Percentiles rank a stretch among this genome's conserved stretches.
Evolutionary conservation across 108 stramenopile species (phyloP).

Genomic region (Fragilaria radians): DNA sequence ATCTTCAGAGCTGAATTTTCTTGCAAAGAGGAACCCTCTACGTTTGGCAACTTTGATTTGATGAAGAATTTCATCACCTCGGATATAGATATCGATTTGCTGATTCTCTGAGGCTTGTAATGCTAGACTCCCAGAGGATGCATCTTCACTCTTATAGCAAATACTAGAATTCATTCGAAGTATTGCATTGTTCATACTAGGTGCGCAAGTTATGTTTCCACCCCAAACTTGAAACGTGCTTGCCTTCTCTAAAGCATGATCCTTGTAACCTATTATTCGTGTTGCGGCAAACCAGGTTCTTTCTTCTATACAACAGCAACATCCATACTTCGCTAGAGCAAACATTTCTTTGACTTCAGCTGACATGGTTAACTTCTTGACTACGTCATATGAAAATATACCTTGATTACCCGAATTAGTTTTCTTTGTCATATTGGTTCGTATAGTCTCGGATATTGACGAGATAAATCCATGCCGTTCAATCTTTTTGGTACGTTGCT

Average conservation of each 20-base stretch:
- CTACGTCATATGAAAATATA: slow-evolving; percentile 13
- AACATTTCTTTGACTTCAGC: slow-evolving; percentile 22
- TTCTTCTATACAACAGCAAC: slow-evolving; percentile 39
- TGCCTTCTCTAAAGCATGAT: slow-evolving; percentile 14
- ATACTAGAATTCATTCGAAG: slow-evolving; percentile 13
- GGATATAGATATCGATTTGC: background rate
- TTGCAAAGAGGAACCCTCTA: slow-evolving; percentile 36
- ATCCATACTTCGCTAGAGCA: slow-evolving; percentile 34
- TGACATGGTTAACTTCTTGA: slow-evolving; percentile 14
- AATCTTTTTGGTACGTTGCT: slow-evolving; percentile 2
- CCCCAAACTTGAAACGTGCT: slow-evolving; percentile 43
- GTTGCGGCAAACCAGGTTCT: slow-evolving; percentile 38
- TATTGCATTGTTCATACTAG: slow-evolving; percentile 32
- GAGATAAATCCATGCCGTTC: background rate
- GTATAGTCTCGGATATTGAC: background rate
- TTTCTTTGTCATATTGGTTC: slow-evolving; percentile 12
- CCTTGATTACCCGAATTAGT: slow-evolving; percentile 37
- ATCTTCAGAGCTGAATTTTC: slow-evolving; percentile 29
- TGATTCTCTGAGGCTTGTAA: no score
- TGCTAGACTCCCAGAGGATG: background rate
- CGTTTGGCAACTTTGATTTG: slow-evolving; percentile 18
- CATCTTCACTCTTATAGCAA: slow-evolving; percentile 23
- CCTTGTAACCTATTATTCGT: slow-evolving; percentile 19
- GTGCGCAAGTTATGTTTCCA: slow-evolving; percentile 15
- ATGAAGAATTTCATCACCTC: slow-evolving; percentile 9